phyloP scores from a whole-genome alignment of 345 rosid species.

The Arabidopsis suecica region DNA sequence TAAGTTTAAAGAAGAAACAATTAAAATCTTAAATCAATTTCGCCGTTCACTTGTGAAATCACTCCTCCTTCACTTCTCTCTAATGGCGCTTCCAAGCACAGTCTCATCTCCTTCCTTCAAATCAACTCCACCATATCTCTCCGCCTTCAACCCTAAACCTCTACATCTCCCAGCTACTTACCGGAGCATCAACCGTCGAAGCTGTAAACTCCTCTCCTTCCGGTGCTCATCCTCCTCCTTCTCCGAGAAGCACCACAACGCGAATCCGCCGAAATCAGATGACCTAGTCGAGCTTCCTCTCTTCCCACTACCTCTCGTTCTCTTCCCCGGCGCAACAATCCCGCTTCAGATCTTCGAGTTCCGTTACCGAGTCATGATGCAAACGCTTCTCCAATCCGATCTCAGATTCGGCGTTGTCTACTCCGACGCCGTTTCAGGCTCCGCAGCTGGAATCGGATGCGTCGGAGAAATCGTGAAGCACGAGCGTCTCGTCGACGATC shows the following conservation, averaged over 20 bases:
- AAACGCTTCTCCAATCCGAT: slow-evolving; percentile 92
- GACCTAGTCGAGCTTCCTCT: slow-evolving; percentile 85
- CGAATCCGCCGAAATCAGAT: slow-evolving; percentile 56
- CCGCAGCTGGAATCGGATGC: slow-evolving; percentile 80
- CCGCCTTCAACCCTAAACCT: slow-evolving; percentile 37
- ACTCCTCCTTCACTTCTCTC: background rate
- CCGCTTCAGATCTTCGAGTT: slow-evolving; percentile 98
- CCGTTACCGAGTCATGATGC: slow-evolving; percentile 98
- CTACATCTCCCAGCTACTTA: background rate
- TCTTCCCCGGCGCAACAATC: slow-evolving; percentile 92
- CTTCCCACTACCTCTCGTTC: slow-evolving; percentile 91
- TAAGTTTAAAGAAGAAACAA: background rate
- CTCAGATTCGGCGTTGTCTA: slow-evolving; percentile 91
- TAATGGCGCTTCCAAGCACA: slow-evolving; percentile 77
- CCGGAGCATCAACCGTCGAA: slow-evolving; percentile 24
- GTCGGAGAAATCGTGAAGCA: slow-evolving; percentile 92
- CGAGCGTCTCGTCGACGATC: slow-evolving; percentile 89
- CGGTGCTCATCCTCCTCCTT: slow-evolving; percentile 44
- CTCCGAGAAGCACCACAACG: slow-evolving; percentile 44
- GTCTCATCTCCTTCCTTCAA: slow-evolving; percentile 48
- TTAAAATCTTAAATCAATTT: slow-evolving; percentile 13
- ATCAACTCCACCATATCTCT: slow-evolving; percentile 31
- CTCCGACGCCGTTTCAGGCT: slow-evolving; percentile 76
- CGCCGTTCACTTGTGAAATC: background rate
- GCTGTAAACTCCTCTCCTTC: slow-evolving; percentile 37